Evolutionary conservation across 306 rosid species (phyloP).

Genomic region (Castanea mollissima): DNA sequence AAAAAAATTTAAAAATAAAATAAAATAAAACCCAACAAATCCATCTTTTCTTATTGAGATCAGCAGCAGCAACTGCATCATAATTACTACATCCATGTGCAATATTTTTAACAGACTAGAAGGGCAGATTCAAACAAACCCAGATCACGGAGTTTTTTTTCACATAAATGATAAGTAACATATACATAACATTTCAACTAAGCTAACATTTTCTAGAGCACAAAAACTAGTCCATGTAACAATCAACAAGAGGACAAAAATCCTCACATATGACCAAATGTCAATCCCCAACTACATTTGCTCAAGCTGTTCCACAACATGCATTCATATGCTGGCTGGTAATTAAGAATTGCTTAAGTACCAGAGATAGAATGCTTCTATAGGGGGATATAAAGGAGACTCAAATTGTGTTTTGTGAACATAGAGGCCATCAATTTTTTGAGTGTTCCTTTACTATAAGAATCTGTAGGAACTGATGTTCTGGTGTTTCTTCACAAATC

Average conservation of each 20-base stretch:
- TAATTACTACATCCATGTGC: not conserved
- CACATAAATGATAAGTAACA: not conserved
- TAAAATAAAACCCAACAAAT: not conserved
- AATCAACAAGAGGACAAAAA: not conserved
- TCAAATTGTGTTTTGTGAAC: no score
- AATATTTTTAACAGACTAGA: not conserved
- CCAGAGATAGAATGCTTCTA: no score
- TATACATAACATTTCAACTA: not conserved
- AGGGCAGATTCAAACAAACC: not conserved
- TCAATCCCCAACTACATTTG: not conserved
- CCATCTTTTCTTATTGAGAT: not conserved
- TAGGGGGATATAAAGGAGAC: no score
- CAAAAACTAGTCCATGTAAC: not conserved
- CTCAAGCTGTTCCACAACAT: no score
- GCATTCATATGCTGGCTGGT: no score
- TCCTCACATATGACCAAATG: not conserved
- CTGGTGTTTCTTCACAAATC: no score
- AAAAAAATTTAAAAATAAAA: not conserved
- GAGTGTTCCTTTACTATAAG: no score
- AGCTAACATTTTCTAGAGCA: not conserved
- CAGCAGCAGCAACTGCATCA: not conserved
- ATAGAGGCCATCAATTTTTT: no score
- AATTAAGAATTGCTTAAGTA: no score
- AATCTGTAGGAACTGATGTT: no score
- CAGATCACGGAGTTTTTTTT: not conserved